A percentile compares a stretch with the other conserved stretches of the same genome.
phyloP scores from a whole-genome alignment of 495 filamentous ascomycete species.

The Glonium stellatum region DNA sequence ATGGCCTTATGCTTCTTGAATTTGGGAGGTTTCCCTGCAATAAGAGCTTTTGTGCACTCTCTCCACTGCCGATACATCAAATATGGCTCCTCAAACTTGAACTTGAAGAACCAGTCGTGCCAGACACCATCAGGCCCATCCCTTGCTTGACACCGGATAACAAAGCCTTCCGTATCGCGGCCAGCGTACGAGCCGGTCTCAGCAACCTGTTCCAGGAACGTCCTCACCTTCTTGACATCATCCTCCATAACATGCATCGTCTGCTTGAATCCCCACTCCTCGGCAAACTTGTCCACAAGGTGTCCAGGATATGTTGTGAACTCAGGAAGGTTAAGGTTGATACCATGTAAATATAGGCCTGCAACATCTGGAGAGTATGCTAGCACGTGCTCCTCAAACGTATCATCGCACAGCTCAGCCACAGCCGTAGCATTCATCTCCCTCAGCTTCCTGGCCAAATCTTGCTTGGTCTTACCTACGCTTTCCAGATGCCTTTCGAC shows the following conservation, averaged over 20 bases:
- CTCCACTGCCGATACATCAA: conserved; percentile 98
- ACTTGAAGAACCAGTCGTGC: conserved; percentile 98
- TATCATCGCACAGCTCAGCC: conserved; percentile 93
- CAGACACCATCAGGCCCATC: conserved; percentile 44
- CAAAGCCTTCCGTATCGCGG: conserved; percentile 92
- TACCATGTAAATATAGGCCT: conserved; percentile 89
- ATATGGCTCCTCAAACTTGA: conserved; percentile 98
- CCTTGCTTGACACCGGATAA: conserved; percentile 77
- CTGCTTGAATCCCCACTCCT: conserved; percentile 90
- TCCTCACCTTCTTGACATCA: conserved; percentile 61
- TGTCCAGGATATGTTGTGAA: conserved; percentile 76
- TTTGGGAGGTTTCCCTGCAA: conserved; percentile 63
- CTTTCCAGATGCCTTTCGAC: conserved; percentile 68
- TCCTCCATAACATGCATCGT: conserved; percentile 73
- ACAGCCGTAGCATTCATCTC: conserved; percentile 84
- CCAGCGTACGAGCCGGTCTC: conserved; percentile 82
- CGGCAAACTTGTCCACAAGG: conserved; percentile 80
- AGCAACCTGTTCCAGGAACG: conserved; percentile 73
- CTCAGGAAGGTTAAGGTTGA: conserved; percentile 86
- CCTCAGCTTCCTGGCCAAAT: conserved; percentile 69
- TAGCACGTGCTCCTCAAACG: conserved; percentile 93
- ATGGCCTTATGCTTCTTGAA: conserved; percentile 82
- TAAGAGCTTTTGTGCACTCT: conserved; percentile 88
- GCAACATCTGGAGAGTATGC: conserved; percentile 78
- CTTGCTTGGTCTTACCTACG: conserved; percentile 65